Percentiles rank a stretch among this genome's conserved stretches.
These are phyloP conservation scores for Solanum lignicaule DNA, from an alignment of 257 asterid species.

Conservation along the genomic window DNA sequence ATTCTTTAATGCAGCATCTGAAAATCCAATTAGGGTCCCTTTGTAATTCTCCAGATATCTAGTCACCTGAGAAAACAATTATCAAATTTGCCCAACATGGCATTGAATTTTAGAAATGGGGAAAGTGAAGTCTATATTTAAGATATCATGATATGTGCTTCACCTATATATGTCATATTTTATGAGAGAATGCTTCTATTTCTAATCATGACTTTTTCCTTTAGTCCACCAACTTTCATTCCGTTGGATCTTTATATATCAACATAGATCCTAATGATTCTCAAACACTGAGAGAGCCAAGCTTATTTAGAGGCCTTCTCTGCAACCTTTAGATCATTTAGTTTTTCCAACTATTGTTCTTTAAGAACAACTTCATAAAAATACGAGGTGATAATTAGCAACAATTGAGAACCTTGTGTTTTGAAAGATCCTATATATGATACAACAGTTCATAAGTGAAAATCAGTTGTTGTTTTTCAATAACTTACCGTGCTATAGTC, in stretches of 20 bases:
- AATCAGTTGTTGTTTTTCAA: not conserved
- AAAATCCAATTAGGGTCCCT: slow-evolving; percentile 45
- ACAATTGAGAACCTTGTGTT: not conserved
- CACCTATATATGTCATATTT: too few species aligned
- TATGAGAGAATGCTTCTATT: too few species aligned
- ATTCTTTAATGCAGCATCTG: not conserved
- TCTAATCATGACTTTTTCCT: not conserved
- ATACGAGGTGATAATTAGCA: not conserved
- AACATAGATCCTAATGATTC: not conserved
- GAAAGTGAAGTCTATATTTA: too few species aligned
- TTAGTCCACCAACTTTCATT: not conserved
- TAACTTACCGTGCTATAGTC: slow-evolving; percentile 43
- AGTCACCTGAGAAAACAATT: slow-evolving; percentile 39
- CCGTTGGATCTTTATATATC: not conserved
- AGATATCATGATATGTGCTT: not conserved
- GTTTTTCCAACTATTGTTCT: not conserved
- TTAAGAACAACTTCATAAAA: not conserved
- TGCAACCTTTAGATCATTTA: not conserved
- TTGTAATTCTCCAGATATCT: slow-evolving; percentile 82
- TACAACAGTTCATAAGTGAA: not conserved
- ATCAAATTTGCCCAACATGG: too few species aligned
- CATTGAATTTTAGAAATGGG: too few species aligned
- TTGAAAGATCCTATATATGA: not conserved
- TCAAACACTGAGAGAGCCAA: not conserved
- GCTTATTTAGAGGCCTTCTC: not conserved